A percentile compares a stretch with the other conserved stretches of the same genome.
phyloP scores from a whole-genome alignment of 257 asterid genomes.

The Rehmannia glutinosa region DNA sequence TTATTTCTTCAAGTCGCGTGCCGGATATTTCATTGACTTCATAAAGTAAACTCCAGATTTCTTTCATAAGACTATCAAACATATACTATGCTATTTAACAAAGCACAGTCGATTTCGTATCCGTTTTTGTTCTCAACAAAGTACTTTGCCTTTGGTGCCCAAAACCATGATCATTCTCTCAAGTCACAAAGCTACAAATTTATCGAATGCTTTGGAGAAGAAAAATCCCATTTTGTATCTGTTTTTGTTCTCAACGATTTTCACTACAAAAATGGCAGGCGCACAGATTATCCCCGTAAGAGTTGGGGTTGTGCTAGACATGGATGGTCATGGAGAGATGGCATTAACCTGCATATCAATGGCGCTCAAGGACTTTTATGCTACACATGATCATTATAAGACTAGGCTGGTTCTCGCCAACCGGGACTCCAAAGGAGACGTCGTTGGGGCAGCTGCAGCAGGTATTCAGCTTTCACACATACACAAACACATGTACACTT shows the following conservation, averaged over 20 bases:
- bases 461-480: no score
- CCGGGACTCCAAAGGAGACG: constrained; percentile 32
- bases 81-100: no score
- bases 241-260: not conserved
- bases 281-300: constrained; percentile 24
- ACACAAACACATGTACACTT: not conserved
- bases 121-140: no score
- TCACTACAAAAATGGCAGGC: not conserved
- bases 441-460: constrained; percentile 51
- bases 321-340: constrained; percentile 34
- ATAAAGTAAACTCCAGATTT: constrained; percentile 4
- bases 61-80: not conserved
- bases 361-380: constrained; percentile 62
- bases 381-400: constrained; percentile 22
- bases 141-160: no score
- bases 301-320: constrained; percentile 51
- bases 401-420: constrained; percentile 34
- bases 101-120: no score
- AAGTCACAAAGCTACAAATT: not conserved
- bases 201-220: not conserved
- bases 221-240: not conserved
- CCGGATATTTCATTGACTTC: constrained; percentile 5
- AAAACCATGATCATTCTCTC: not conserved
- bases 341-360: constrained; percentile 39
- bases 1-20: not conserved